These are phyloP conservation scores for Sedum album DNA, from an alignment of 164 flowering plant species.

Conservation along the genomic window DNA sequence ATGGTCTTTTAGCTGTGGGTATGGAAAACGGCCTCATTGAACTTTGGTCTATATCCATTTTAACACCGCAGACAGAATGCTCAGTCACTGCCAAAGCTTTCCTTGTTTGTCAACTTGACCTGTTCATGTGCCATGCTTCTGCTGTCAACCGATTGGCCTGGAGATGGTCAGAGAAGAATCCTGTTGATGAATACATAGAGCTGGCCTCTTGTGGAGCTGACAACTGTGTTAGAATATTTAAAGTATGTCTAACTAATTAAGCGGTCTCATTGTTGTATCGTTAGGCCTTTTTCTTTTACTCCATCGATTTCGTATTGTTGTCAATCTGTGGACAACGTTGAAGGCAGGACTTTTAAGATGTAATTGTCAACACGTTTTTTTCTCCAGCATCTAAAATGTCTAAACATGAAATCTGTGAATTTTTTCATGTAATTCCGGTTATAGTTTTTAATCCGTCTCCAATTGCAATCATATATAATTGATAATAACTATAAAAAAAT, in stretches of 20 bases:
- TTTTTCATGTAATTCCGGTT: too few species aligned
- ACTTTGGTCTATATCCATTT: slow-evolving; percentile 47
- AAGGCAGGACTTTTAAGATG: too few species aligned
- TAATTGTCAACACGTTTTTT: too few species aligned
- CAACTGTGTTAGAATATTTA: slow-evolving; percentile 60
- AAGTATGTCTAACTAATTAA: slow-evolving; percentile 17
- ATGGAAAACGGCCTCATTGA: slow-evolving; percentile 57
- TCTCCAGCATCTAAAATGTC: too few species aligned
- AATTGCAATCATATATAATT: too few species aligned
- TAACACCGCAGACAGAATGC: slow-evolving; percentile 4
- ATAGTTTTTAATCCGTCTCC: too few species aligned
- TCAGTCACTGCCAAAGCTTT: slow-evolving; percentile 22
- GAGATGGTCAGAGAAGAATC: slow-evolving; percentile 28
- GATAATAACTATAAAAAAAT: too few species aligned
- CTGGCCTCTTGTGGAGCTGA: slow-evolving; percentile 95
- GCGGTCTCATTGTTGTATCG: not conserved
- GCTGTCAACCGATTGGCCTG: slow-evolving; percentile 74
- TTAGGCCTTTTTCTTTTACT: too few species aligned
- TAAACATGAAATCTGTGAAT: too few species aligned
- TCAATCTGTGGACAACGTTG: too few species aligned
- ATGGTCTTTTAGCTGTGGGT: slow-evolving; percentile 60
- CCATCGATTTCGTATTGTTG: too few species aligned
- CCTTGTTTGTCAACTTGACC: slow-evolving; percentile 37
- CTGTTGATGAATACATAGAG: slow-evolving; percentile 29
- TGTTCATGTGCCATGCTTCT: slow-evolving; percentile 72